Evolutionary conservation across 345 rosid genomes (phyloP).

Genomic region (Arabidopsis suecica): DNA sequence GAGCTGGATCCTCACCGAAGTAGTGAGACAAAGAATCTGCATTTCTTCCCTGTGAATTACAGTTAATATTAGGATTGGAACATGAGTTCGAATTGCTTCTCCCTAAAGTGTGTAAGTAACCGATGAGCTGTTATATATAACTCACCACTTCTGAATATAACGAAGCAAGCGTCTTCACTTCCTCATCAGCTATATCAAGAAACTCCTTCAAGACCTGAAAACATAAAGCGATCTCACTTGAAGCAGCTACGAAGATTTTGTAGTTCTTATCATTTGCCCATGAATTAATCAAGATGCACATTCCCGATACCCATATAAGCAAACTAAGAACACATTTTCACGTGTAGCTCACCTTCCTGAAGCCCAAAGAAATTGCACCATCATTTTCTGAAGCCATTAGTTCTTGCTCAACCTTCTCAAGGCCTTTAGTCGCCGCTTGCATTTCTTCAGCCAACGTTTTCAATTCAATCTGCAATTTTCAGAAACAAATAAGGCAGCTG

Average conservation of each 20-base stretch:
- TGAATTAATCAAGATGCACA: conserved; percentile 17
- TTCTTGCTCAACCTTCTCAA: conserved; percentile 93
- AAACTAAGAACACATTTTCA: conserved; percentile 20
- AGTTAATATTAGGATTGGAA: conserved; percentile 23
- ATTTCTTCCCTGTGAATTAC: conserved; percentile 80
- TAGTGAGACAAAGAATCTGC: conserved; percentile 96
- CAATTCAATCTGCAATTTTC: conserved; percentile 75
- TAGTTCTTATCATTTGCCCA: conserved; percentile 7
- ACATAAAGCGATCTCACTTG: conserved; percentile 18
- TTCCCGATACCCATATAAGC: conserved; percentile 15
- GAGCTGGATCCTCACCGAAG: conserved; percentile 97
- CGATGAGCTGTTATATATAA: conserved; percentile 18
- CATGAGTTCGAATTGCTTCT: conserved; percentile 21
- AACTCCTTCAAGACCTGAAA: conserved; percentile 77
- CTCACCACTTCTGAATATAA: conserved; percentile 93
- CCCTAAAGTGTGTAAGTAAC: background rate
- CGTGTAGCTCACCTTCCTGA: conserved; percentile 72
- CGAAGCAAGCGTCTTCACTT: conserved; percentile 75
- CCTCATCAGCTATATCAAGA: conserved; percentile 90
- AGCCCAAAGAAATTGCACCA: conserved; percentile 81
- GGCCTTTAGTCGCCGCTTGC: conserved; percentile 98
- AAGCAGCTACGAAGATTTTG: conserved; percentile 4
- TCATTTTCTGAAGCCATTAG: conserved; percentile 84
- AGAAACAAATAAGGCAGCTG: conserved; percentile 13
- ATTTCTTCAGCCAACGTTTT: conserved; percentile 97